A percentile compares a stretch with the other conserved stretches of the same genome.
Conservation (phyloP, 768 basidiomycete genomes). For the Grammothele lineata region DNA sequence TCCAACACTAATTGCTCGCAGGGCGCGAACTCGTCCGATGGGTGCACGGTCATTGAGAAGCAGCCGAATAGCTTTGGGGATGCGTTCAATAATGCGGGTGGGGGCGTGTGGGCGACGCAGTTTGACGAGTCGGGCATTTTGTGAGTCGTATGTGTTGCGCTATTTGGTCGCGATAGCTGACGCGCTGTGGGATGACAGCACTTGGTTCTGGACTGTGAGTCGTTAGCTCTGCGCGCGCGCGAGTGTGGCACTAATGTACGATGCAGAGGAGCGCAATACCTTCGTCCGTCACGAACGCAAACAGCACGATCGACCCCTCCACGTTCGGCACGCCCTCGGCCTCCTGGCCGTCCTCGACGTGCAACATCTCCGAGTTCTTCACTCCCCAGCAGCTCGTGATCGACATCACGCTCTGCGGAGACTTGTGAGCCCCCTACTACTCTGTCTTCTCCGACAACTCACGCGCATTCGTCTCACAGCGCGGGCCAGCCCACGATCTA, state of each 20-base stretch:
- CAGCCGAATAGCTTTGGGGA: conserved; percentile 35
- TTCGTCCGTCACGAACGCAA: conserved; percentile 28
- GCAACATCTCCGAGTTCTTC: conserved; percentile 44
- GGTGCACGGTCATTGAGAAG: conserved; percentile 27
- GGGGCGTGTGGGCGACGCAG: conserved; percentile 66
- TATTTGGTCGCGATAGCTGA: conserved; percentile 37
- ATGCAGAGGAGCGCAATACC: conserved; percentile 36
- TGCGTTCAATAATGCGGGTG: conserved; percentile 43
- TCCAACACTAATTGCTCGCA: conserved; percentile 9
- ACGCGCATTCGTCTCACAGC: conserved; percentile 27
- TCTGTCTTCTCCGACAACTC: not conserved
- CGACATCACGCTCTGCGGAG: conserved; percentile 55
- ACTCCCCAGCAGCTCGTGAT: conserved; percentile 48
- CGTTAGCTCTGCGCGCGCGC: conserved; percentile 12
- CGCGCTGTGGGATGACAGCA: not conserved
- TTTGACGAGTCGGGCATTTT: conserved; percentile 54
- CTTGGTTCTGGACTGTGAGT: not conserved
- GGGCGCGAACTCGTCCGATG: conserved; percentile 12
- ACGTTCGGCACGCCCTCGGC: conserved; percentile 45
- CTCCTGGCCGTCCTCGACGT: conserved; percentile 35
- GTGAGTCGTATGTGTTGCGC: conserved; percentile 32
- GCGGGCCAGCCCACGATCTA: conserved; percentile 49
- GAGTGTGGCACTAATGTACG: not conserved
- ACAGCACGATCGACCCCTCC: conserved; percentile 32
- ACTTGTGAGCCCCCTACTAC: conserved; percentile 30